phyloP scores from a whole-genome alignment of 1,139 yeast species.

The Meyerozyma smithsonii region DNA sequence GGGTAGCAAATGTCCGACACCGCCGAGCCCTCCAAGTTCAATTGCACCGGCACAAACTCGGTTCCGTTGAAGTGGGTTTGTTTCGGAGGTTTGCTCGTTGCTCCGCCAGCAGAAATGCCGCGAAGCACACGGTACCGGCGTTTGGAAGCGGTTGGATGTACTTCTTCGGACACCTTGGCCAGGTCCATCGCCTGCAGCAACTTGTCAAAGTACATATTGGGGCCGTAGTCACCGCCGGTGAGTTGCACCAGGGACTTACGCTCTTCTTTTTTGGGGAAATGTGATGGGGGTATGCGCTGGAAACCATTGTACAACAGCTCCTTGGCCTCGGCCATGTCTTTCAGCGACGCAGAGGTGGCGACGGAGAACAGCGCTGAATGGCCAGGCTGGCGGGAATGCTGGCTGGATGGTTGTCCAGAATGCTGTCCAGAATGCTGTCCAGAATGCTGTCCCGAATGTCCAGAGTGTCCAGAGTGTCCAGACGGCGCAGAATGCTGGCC shows the following conservation, averaged over 20 bases:
- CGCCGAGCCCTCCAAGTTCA: slow-evolving; percentile 40
- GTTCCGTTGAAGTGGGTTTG: slow-evolving; percentile 28
- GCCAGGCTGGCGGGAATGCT: no score
- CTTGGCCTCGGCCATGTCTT: background rate
- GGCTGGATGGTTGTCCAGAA: no score
- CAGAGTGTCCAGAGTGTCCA: no score
- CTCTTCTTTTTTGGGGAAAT: background rate
- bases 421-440: no score
- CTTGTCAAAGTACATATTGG: background rate
- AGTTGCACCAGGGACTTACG: background rate
- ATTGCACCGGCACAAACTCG: slow-evolving; percentile 41
- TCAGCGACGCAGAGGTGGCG: background rate
- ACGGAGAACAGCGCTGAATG: no score
- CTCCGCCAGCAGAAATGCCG: slow-evolving; percentile 58
- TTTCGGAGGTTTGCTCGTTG: slow-evolving; percentile 53
- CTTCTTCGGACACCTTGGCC: no score
- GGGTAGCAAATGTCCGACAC: slow-evolving; percentile 47
- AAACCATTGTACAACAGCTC: background rate
- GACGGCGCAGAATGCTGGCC: no score
- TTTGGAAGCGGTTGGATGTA: slow-evolving; percentile 2
- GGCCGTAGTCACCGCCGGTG: background rate
- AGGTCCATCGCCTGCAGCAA: background rate
- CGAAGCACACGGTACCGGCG: slow-evolving; percentile 43
- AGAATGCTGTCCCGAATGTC: no score
- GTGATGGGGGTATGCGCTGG: background rate